These are phyloP conservation scores for Ascochyta pisi DNA, from an alignment of 2,329 filamentous ascomycete species.

Conservation along the genomic window DNA sequence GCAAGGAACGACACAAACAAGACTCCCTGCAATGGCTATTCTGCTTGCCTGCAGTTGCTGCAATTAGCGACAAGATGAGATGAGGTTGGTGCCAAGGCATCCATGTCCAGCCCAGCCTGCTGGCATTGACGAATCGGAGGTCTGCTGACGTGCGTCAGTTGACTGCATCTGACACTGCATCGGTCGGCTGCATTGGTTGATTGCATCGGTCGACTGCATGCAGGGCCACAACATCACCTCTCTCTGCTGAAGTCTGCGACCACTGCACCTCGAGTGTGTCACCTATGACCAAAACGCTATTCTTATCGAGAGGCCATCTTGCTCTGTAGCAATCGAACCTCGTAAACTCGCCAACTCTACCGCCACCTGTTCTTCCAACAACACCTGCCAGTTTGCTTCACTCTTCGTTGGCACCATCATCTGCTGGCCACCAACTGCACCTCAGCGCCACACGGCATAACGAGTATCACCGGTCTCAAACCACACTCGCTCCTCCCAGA, in stretches of 20 bases:
- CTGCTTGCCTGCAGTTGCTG: neutral
- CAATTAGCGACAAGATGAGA: neutral
- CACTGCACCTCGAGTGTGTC: neutral
- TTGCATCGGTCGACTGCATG: neutral
- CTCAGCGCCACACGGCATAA: neutral
- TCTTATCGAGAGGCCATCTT: neutral
- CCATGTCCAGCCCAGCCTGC: neutral
- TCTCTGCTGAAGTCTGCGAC: neutral
- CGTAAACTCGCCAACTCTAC: neutral
- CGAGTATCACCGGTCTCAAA: neutral
- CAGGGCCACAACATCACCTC: neutral
- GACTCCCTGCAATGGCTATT: neutral
- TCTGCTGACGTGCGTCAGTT: constrained; percentile 6
- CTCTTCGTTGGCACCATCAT: too few species aligned
- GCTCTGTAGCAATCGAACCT: neutral
- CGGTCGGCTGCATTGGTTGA: neutral
- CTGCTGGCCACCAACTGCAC: neutral
- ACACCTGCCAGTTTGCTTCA: neutral
- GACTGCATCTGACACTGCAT: neutral
- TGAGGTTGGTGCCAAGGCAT: constrained; percentile 8
- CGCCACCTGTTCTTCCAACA: neutral
- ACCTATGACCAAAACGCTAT: too few species aligned
- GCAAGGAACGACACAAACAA: neutral
- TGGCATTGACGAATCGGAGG: constrained; percentile 16
- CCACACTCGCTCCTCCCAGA: neutral